phyloP scores from a whole-genome alignment of 139 green algal species.

The Micractinium conductrix region DNA sequence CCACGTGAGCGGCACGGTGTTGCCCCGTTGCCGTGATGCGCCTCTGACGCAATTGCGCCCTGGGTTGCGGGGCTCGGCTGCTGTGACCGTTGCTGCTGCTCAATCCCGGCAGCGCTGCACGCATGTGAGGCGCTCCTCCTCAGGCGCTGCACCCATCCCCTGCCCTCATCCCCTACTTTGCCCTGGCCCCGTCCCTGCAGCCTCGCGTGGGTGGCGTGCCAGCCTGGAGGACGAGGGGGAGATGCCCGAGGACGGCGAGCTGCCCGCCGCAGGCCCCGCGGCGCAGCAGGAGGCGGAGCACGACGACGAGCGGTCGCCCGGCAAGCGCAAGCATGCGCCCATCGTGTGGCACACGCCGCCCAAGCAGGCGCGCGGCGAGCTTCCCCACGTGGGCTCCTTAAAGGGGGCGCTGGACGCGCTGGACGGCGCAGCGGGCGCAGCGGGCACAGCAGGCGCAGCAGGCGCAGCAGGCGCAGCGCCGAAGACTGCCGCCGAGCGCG shows the following conservation, averaged over 20 bases:
- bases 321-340: slow-evolving; percentile 41
- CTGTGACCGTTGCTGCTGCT: no score
- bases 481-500: slow-evolving; percentile 3
- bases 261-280: not conserved
- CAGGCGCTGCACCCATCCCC: no score
- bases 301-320: not conserved
- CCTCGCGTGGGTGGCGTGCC: slow-evolving; percentile 17
- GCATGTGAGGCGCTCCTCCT: no score
- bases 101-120: not conserved
- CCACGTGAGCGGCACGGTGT: no score
- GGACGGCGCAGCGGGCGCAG: not conserved
- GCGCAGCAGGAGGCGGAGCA: not conserved
- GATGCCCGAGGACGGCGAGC: slow-evolving; percentile 20
- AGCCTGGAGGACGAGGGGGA: slow-evolving; percentile 7
- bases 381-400: not conserved
- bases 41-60: not conserved
- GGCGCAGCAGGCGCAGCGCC: not conserved
- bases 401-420: not conserved
- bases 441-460: not conserved
- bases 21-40: not conserved
- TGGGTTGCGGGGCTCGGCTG: no score
- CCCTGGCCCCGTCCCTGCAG: not conserved
- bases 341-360: slow-evolving; percentile 38
- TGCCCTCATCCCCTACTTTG: not conserved
- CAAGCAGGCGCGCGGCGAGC: not conserved